Evolutionary conservation across 2,329 filamentous ascomycete species (phyloP).

Genomic region (Hirsutella minnesotensis): DNA sequence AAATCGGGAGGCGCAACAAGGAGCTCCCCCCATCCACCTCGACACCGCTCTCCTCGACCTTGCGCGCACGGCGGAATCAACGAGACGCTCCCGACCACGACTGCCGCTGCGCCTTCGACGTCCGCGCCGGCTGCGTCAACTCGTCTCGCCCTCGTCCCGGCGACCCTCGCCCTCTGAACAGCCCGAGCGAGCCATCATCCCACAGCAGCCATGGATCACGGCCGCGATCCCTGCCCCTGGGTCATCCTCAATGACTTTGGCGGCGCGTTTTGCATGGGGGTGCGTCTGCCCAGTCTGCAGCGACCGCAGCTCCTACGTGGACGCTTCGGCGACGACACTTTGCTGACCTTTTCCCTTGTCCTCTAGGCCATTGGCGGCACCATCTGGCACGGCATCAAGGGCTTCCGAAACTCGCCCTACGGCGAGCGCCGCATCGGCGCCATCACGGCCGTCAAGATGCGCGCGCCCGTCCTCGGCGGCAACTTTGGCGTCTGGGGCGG

Average conservation of each 20-base stretch:
- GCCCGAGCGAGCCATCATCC: background rate
- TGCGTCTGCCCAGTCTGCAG: constrained; percentile 35
- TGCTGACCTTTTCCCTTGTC: background rate
- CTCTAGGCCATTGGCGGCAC: constrained; percentile 60
- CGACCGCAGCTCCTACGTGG: too few species aligned
- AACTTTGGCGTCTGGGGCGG: constrained; percentile 99
- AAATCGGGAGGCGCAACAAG: too few species aligned
- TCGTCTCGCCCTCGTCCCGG: too few species aligned
- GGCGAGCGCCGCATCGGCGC: constrained; percentile 93
- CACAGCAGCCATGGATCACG: constrained; percentile 65
- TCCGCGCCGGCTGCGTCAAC: too few species aligned
- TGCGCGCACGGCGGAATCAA: too few species aligned
- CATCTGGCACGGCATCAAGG: constrained; percentile 96
- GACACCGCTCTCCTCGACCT: too few species aligned
- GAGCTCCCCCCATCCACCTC: too few species aligned
- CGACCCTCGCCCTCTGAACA: too few species aligned
- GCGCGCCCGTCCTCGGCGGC: constrained; percentile 87
- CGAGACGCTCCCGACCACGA: too few species aligned
- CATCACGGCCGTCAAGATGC: constrained; percentile 93
- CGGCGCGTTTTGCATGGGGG: constrained; percentile 92
- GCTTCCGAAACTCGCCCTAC: constrained; percentile 78
- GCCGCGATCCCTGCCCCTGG: constrained; percentile 92
- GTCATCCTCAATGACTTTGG: constrained; percentile 96
- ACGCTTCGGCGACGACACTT: too few species aligned
- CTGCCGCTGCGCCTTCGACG: too few species aligned